phyloP scores from a whole-genome alignment of 225 moss, liverwort and hornwort genomes.

The Climacium dendroides region DNA sequence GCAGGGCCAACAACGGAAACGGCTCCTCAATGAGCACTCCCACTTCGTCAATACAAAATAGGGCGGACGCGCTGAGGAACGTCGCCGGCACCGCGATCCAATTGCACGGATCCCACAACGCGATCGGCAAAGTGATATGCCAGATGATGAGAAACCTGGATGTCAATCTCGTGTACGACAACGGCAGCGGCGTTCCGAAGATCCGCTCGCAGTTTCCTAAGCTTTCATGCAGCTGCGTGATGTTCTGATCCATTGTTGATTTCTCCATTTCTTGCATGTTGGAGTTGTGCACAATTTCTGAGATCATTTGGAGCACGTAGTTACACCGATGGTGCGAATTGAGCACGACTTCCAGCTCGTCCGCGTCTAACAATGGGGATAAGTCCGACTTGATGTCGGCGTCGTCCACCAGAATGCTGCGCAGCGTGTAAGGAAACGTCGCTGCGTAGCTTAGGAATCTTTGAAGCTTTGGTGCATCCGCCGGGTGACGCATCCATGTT shows the following conservation, averaged over 20 bases:
- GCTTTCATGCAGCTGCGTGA: conserved; percentile 58
- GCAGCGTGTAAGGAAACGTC: not conserved
- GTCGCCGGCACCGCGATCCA: not conserved
- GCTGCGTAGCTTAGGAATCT: not conserved
- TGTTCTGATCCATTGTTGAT: conserved; percentile 40
- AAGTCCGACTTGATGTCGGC: not conserved
- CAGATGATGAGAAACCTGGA: not conserved
- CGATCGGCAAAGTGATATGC: not conserved
- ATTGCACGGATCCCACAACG: not conserved
- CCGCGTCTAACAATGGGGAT: not conserved
- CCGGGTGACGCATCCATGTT: not conserved
- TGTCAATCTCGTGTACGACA: conserved; percentile 25
- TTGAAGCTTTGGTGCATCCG: not conserved
- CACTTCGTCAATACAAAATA: conserved; percentile 55
- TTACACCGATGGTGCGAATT: conserved; percentile 38
- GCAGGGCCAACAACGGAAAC: conserved; percentile 31
- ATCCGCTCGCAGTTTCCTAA: conserved; percentile 68
- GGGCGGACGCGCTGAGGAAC: not conserved
- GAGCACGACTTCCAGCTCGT: conserved; percentile 18
- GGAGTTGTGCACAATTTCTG: conserved; percentile 49
- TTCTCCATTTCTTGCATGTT: conserved; percentile 49
- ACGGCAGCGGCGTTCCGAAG: conserved; percentile 62
- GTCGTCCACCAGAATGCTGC: not conserved
- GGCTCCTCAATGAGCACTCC: conserved; percentile 59
- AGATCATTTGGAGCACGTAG: conserved; percentile 61